These are phyloP conservation scores for Turritis glabra DNA, from an alignment of 345 rosid genomes.

Conservation along the genomic window DNA sequence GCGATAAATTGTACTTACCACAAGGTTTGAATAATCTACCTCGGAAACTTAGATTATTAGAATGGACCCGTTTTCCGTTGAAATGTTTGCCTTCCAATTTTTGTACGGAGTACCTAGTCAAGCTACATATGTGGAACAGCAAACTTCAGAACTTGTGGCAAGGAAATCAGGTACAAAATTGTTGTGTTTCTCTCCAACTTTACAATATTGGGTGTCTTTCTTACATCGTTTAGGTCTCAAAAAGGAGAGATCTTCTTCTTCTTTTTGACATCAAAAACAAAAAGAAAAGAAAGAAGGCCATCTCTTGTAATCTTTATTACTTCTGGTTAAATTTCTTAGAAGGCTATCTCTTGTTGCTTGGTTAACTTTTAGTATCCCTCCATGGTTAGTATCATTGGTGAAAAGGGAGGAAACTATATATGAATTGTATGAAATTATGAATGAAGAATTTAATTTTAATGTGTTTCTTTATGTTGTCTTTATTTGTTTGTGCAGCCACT, in stretches of 20 bases:
- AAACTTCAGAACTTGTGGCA: not conserved
- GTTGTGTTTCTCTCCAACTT: not conserved
- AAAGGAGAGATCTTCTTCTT: not conserved
- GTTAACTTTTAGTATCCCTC: too few species aligned
- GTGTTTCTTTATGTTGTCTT: not conserved
- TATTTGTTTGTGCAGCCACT: not conserved
- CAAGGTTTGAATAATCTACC: not conserved
- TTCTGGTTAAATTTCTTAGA: too few species aligned
- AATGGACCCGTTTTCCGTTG: not conserved
- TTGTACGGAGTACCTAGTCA: not conserved
- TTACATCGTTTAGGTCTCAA: not conserved
- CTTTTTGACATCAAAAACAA: too few species aligned
- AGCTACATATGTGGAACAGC: not conserved
- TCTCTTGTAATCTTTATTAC: too few species aligned
- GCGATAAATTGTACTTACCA: not conserved
- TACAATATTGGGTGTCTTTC: not conserved
- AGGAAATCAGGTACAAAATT: not conserved
- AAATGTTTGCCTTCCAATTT: not conserved
- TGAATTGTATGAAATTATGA: too few species aligned
- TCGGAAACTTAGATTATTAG: not conserved
- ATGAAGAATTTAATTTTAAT: not conserved
- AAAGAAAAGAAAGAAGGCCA: too few species aligned
- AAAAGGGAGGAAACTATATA: too few species aligned
- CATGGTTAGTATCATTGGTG: too few species aligned
- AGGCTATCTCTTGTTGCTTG: too few species aligned